Conservation (phyloP, 2,329 filamentous ascomycete species). For the Verticillium klebahnii region DNA sequence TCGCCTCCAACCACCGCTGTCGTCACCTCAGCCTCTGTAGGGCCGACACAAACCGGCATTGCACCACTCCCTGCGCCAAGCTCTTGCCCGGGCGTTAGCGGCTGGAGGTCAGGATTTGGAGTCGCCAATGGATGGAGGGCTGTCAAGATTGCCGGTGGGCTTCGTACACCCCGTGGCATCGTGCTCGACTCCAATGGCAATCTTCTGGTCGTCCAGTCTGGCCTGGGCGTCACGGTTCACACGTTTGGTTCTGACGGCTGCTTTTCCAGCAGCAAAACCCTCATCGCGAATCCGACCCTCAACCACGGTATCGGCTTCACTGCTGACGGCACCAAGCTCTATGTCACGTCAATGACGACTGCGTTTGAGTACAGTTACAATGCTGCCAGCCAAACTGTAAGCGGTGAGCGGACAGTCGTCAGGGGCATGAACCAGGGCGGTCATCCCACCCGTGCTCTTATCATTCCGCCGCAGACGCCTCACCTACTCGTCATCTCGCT, state of each 20-base stretch:
- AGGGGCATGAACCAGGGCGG: constrained; percentile 30
- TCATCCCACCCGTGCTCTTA: constrained; percentile 31
- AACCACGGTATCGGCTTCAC: constrained; percentile 36
- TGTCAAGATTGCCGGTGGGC: constrained; percentile 32
- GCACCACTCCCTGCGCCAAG: constrained; percentile 24
- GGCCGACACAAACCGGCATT: not conserved
- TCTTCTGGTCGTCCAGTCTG: constrained; percentile 31
- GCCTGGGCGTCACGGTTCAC: constrained; percentile 32
- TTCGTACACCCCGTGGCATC: constrained; percentile 29
- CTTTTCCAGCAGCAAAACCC: constrained; percentile 29
- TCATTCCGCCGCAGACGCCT: constrained; percentile 28
- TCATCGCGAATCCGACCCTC: constrained; percentile 28
- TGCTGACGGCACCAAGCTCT: constrained; percentile 32
- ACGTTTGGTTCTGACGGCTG: constrained; percentile 34
- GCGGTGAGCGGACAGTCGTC: constrained; percentile 34
- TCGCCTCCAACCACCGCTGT: constrained; percentile 1
- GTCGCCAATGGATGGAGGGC: constrained; percentile 30
- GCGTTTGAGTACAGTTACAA: constrained; percentile 57
- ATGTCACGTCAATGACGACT: constrained; percentile 31
- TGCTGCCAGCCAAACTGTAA: constrained; percentile 37
- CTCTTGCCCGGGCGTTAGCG: constrained; percentile 27
- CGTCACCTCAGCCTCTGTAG: not conserved
- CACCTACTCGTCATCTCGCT: constrained; percentile 32
- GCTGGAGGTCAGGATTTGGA: constrained; percentile 22
- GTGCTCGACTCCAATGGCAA: constrained; percentile 30